Conservation (phyloP, 192 early-diverging fungal genomes). For the Glomus cerebriforme region DNA sequence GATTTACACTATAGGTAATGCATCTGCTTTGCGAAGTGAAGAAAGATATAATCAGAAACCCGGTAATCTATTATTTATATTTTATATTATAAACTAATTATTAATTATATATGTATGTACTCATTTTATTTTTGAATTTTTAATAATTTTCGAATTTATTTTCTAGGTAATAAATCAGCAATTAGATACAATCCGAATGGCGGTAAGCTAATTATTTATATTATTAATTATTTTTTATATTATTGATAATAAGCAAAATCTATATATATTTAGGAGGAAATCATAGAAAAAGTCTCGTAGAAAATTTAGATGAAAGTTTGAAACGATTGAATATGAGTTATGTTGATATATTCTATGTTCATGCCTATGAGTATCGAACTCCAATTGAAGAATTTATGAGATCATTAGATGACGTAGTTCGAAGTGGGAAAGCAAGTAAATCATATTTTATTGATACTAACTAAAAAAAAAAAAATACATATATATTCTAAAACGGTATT, state of each 20-base stretch:
- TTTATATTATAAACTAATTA: too few species aligned
- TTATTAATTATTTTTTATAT: background rate
- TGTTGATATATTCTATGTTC: slow-evolving; percentile 50
- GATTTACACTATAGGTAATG: background rate
- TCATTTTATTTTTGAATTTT: too few species aligned
- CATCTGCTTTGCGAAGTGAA: background rate
- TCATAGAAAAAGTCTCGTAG: slow-evolving; percentile 45
- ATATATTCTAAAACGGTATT: background rate
- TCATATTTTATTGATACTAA: too few species aligned
- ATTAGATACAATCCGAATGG: background rate
- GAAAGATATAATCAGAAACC: too few species aligned
- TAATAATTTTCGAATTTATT: too few species aligned
- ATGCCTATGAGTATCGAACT: slow-evolving; percentile 51
- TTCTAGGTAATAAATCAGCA: too few species aligned
- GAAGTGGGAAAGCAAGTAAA: slow-evolving; percentile 53
- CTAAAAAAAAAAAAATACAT: too few species aligned
- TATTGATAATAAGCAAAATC: background rate
- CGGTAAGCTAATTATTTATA: background rate
- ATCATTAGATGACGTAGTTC: slow-evolving; percentile 67
- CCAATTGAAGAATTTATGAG: slow-evolving; percentile 72
- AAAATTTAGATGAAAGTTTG: slow-evolving; percentile 54
- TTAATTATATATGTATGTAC: too few species aligned
- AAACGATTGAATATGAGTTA: slow-evolving; percentile 53
- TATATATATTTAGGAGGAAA: slow-evolving; percentile 45
- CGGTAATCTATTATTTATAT: too few species aligned